These are phyloP conservation scores for Termitomyces heimii DNA, from an alignment of 768 basidiomycete species.

Conservation along the genomic window DNA sequence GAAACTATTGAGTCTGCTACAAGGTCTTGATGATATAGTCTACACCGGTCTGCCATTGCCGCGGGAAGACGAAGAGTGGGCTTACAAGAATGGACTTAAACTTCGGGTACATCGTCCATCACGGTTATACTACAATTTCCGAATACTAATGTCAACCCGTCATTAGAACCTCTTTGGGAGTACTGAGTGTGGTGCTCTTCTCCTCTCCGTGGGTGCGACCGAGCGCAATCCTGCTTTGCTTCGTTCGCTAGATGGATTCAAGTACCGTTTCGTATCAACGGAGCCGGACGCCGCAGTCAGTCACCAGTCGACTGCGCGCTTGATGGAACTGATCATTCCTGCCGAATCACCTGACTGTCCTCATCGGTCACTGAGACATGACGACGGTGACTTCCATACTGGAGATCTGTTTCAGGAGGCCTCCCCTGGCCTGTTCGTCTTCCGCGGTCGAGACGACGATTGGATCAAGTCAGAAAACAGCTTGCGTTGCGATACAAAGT, in stretches of 20 bases:
- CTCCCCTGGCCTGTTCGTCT: slow-evolving; percentile 42
- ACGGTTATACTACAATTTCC: slow-evolving; percentile 9
- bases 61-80: slow-evolving; percentile 72
- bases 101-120: slow-evolving; percentile 43
- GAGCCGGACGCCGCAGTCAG: slow-evolving; percentile 29
- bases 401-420: slow-evolving; percentile 61
- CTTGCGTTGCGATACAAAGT: slow-evolving; percentile 64
- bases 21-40: slow-evolving; percentile 54
- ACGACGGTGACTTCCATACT: slow-evolving; percentile 63
- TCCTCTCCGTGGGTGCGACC: slow-evolving; percentile 51
- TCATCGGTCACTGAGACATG: slow-evolving; percentile 38
- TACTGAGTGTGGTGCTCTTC: slow-evolving; percentile 74
- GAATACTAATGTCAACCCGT: slow-evolving; percentile 18
- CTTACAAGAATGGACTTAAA: slow-evolving; percentile 54
- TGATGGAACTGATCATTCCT: slow-evolving; percentile 57
- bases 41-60: slow-evolving; percentile 62
- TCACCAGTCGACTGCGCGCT: slow-evolving; percentile 39
- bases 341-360: slow-evolving; percentile 56
- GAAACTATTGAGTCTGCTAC: slow-evolving; percentile 52
- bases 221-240: slow-evolving; percentile 48
- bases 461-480: slow-evolving; percentile 71
- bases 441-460: slow-evolving; percentile 60
- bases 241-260: slow-evolving; percentile 52
- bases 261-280: slow-evolving; percentile 64
- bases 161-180: slow-evolving; percentile 73